phyloP scores from a whole-genome alignment of 108 stramenopile genomes.

The Schizochytrium sp. region DNA sequence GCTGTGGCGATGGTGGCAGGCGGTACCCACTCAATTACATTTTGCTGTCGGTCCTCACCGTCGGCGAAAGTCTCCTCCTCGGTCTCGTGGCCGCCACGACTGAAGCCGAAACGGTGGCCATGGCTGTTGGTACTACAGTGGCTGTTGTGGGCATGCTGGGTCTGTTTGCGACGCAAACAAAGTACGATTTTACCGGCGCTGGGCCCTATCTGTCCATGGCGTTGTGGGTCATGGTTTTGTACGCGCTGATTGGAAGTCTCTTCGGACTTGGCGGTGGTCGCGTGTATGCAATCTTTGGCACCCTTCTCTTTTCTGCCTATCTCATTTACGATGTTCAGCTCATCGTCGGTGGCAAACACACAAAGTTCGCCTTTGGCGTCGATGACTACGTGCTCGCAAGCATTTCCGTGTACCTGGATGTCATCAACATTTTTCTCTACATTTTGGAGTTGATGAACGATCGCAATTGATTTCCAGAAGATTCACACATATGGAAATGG shows the following conservation, averaged over 20 bases:
- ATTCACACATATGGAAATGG: too few relatives aligned
- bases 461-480: background rate
- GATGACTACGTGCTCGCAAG: slow-evolving; percentile 83
- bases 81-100: background rate
- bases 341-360: slow-evolving; percentile 27
- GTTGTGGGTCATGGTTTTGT: slow-evolving; percentile 12
- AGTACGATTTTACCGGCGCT: slow-evolving; percentile 77
- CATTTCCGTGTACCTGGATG: slow-evolving; percentile 76
- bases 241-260: slow-evolving; percentile 22
- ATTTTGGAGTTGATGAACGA: slow-evolving; percentile 57
- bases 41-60: background rate
- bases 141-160: background rate
- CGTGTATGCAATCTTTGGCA: slow-evolving; percentile 41
- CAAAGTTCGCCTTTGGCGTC: slow-evolving; percentile 72
- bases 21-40: background rate
- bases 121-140: background rate
- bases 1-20: background rate
- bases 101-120: background rate
- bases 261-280: background rate
- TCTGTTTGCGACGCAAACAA: slow-evolving; percentile 65
- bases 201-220: slow-evolving; percentile 53
- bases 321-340: slow-evolving; percentile 46
- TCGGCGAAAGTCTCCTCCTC: background rate
- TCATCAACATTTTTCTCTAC: slow-evolving; percentile 83
- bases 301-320: slow-evolving; percentile 57